These are phyloP conservation scores for Strombidium stylifer DNA, from an alignment of 73 alveolate genomes.

Conservation along the genomic window DNA sequence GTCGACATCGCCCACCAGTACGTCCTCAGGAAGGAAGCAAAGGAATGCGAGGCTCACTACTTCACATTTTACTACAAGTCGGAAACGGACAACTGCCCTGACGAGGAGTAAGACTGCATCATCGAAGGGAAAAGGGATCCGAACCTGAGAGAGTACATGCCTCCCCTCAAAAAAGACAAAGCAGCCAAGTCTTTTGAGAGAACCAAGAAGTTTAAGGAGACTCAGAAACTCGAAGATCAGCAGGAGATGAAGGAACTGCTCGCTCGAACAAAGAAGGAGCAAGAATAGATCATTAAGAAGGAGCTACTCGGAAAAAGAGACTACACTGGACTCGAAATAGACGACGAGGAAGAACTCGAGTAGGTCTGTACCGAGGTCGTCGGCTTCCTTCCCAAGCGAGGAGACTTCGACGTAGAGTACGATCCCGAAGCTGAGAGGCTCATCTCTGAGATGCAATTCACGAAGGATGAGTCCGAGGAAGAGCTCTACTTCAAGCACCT, in stretches of 20 bases:
- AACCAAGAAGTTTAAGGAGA: constrained; percentile 43
- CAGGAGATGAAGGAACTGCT: no score
- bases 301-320: neutral
- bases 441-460: constrained; percentile 94
- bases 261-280: no score
- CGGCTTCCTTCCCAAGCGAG: constrained; percentile 98
- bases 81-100: constrained; percentile 43
- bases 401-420: constrained; percentile 96
- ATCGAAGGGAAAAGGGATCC: constrained; percentile 23
- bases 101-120: constrained; percentile 57
- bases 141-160: constrained; percentile 23
- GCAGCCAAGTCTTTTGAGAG: constrained; percentile 8
- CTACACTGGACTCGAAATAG: neutral
- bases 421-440: constrained; percentile 95
- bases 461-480: constrained; percentile 88
- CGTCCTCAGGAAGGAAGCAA: constrained; percentile 67
- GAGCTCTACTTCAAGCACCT: constrained; percentile 86
- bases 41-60: constrained; percentile 96
- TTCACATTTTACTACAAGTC: constrained; percentile 75
- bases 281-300: no score
- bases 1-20: constrained; percentile 81
- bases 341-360: constrained; percentile 43
- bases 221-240: constrained; percentile 40
- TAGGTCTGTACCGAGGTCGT: constrained; percentile 51
- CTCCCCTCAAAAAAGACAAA: constrained; percentile 30